Percentiles rank a stretch among this genome's conserved stretches.
Conservation (phyloP, 75 land plant species). For the Pinus albicaulis region DNA sequence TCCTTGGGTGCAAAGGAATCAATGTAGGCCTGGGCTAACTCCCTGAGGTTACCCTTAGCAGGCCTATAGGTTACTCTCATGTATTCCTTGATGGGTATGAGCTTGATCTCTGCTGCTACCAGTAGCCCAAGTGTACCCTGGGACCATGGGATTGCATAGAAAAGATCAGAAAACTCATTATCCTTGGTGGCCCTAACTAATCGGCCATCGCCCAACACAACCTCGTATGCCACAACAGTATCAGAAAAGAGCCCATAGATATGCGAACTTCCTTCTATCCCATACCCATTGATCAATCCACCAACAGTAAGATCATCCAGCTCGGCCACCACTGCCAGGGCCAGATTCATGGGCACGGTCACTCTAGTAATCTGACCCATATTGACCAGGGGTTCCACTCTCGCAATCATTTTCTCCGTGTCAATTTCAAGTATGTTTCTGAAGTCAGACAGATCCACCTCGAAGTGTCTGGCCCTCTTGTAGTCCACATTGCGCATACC, state of each 20-base stretch:
- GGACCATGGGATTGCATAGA: constrained; percentile 97
- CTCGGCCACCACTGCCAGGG: constrained; percentile 96
- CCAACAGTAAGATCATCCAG: constrained; percentile 94
- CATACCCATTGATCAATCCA: constrained; percentile 94
- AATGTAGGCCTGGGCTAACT: constrained; percentile 85
- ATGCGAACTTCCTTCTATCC: constrained; percentile 94
- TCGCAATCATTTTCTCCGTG: constrained; percentile 80
- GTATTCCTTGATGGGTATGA: constrained; percentile 83
- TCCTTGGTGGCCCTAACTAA: constrained; percentile 91
- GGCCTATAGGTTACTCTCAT: constrained; percentile 87
- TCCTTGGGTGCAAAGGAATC: constrained; percentile 88
- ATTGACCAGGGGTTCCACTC: constrained; percentile 83
- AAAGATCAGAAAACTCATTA: constrained; percentile 88
- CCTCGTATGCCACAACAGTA: constrained; percentile 90
- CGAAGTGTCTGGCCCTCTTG: constrained; percentile 96
- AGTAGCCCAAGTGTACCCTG: constrained; percentile 95
- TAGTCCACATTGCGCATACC: constrained; percentile 99
- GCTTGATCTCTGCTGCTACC: constrained; percentile 95
- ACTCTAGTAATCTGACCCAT: constrained; percentile 90
- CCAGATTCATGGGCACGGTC: constrained; percentile 87
- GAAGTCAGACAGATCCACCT: constrained; percentile 92
- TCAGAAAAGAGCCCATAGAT: constrained; percentile 89
- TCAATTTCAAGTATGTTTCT: constrained; percentile 77
- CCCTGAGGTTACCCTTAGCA: constrained; percentile 56
- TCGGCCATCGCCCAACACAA: constrained; percentile 77